Conservation (phyloP, 176 grass and related monocot genomes). For the Cenchrus fungigraminus region DNA sequence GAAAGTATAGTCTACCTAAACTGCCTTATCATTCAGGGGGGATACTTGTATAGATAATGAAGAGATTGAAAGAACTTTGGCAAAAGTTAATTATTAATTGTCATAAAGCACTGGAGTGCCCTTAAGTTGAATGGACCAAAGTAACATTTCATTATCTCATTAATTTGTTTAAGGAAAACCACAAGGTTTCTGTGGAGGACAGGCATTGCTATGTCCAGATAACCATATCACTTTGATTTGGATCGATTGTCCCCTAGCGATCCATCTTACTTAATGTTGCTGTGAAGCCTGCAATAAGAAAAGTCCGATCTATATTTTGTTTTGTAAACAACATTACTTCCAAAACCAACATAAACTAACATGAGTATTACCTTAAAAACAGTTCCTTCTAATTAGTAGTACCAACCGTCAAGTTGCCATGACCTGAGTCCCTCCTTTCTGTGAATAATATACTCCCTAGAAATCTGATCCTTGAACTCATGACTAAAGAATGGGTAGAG, state of each 20-base stretch:
- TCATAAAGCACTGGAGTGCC: not conserved
- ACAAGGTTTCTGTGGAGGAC: conserved; percentile 3
- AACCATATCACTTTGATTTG: conserved; percentile 7
- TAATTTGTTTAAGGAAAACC: conserved; percentile 4
- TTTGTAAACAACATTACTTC: conserved; percentile 15
- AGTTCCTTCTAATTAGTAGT: conserved; percentile 17
- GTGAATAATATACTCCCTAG: conserved; percentile 22
- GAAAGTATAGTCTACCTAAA: conserved; percentile 30
- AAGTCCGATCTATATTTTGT: conserved; percentile 14
- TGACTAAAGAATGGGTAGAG: not conserved
- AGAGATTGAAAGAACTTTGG: conserved; percentile 1
- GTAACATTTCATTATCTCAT: not conserved
- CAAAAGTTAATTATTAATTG: conserved; percentile 6
- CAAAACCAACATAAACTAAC: conserved; percentile 20
- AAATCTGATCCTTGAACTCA: conserved; percentile 38
- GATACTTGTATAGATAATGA: not conserved
- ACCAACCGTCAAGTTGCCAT: conserved; percentile 4
- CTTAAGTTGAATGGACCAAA: conserved; percentile 2
- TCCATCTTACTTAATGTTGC: not conserved
- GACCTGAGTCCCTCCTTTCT: not conserved
- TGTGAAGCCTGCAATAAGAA: conserved; percentile 13
- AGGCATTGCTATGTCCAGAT: not conserved
- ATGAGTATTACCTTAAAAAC: conserved; percentile 23
- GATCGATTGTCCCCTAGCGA: not conserved
- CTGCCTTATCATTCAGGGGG: not conserved